phyloP scores from a whole-genome alignment of 441 rosid genomes.

The Brassica hybrid region DNA sequence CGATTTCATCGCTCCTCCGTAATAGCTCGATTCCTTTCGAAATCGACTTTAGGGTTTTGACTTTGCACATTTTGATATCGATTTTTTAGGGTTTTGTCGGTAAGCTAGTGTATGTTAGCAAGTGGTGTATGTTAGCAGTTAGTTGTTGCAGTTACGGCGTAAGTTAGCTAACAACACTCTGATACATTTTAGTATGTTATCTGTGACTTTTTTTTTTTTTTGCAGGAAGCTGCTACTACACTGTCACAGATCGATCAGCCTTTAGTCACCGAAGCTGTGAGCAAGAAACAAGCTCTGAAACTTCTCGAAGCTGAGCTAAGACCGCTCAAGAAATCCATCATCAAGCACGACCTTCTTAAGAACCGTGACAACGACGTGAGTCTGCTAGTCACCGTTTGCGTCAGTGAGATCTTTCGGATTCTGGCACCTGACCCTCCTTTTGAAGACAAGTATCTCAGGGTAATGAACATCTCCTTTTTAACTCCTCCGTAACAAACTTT shows the following conservation, averaged over 20 bases:
- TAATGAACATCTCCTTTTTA: slow-evolving; percentile 24
- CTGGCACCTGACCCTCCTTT: slow-evolving; percentile 91
- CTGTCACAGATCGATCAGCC: slow-evolving; percentile 80
- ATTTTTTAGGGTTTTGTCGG: background rate
- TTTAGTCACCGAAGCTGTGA: slow-evolving; percentile 44
- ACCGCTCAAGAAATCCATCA: slow-evolving; percentile 64
- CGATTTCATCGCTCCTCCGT: background rate
- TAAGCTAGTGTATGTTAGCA: background rate
- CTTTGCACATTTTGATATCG: background rate
- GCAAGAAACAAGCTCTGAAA: slow-evolving; percentile 46
- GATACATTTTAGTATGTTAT: background rate
- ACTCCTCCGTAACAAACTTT: too few species aligned
- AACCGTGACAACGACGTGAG: slow-evolving; percentile 77
- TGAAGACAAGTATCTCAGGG: slow-evolving; percentile 75
- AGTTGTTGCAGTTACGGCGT: too few species aligned
- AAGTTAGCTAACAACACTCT: background rate
- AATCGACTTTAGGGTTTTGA: background rate
- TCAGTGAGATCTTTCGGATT: slow-evolving; percentile 73
- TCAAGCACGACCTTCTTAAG: slow-evolving; percentile 62
- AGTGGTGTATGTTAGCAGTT: too few species aligned
- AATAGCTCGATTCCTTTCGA: background rate
- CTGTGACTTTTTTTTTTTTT: background rate
- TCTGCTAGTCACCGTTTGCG: slow-evolving; percentile 76
- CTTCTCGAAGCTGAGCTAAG: slow-evolving; percentile 51
- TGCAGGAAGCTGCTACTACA: slow-evolving; percentile 70